Evolutionary conservation across 768 basidiomycete species (phyloP), one percentile per base, ranked within the genome.

Genomic region (Boletus rubescentipes): DNA sequence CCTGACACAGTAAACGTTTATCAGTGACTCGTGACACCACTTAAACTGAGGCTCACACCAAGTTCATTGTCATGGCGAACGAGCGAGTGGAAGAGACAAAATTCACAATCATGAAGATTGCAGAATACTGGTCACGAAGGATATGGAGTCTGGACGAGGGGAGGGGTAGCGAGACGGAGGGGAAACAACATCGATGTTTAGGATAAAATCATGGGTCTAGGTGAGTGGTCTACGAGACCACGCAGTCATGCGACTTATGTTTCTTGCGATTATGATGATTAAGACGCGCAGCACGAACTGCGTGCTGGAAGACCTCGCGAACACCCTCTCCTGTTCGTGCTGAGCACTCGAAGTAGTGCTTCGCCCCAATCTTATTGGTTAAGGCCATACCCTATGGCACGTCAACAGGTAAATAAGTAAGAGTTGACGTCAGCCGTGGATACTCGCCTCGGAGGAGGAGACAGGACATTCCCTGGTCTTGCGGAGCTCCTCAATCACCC

Each of bases 271-370:
- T n/a, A n/a, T 67, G 20, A 69, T 81, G 79, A 73, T 72, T 78
- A 57, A 93, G 80, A 35, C 98, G 83, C 26, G 96, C 95, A 38
- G 91, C 88, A 58, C 93, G 87, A 23, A 96, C 98, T 49, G 97
- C 97, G 62, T 89, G 91, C 76, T 98, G 93, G 85, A 99, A 99
- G 41, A 99, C 96, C 74, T 98, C 95, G 58, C 91, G 87, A 44
- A 99, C 96, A 62, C 96, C 95, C 74, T 98, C 93, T 54, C 95
- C 94, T 15, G 93, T 87, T 80, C 88, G 89, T 71, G 94, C 94
- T 49, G 93, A 95, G 73, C 97, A 99, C 73, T 99, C 97, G 48
- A 99, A 86, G 73, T 98, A 99, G 69, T 93, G 88, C 75, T 86
- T 91, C 6, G 97, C 96, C 29, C 90, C 90, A 63, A 99, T 98